Percentiles rank a stretch among this genome's conserved stretches.
phyloP scores from a whole-genome alignment of 805 yeast species.

The Wickerhamiella azymoides region DNA sequence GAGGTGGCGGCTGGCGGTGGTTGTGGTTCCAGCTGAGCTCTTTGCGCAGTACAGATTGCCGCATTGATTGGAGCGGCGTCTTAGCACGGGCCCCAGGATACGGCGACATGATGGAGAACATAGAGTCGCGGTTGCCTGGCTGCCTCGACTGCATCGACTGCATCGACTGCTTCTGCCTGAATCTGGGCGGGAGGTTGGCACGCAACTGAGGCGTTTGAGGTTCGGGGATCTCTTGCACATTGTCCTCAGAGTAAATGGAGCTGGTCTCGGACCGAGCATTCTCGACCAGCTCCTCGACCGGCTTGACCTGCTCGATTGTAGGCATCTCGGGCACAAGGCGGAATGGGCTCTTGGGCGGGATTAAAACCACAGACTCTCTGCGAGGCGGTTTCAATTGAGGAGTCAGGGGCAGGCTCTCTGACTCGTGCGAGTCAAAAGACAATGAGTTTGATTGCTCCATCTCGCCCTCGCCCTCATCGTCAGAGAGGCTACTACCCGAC shows the following conservation, averaged over 20 bases:
- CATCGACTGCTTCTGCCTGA: too few relatives aligned
- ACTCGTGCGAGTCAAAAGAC: neutral
- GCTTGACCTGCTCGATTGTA: neutral
- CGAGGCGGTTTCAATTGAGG: neutral
- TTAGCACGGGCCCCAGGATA: too few relatives aligned
- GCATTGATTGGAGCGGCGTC: too few relatives aligned
- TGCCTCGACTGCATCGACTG: too few relatives aligned
- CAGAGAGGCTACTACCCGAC: neutral
- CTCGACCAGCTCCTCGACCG: neutral
- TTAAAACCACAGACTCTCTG: neutral
- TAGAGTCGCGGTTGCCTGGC: too few relatives aligned
- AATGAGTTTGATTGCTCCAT: neutral
- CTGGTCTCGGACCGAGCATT: neutral
- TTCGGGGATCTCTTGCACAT: too few relatives aligned
- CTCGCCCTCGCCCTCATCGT: neutral
- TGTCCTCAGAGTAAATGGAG: neutral
- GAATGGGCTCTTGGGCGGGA: neutral
- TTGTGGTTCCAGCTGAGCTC: too few relatives aligned
- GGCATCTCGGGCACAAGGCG: neutral
- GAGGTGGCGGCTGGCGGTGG: too few relatives aligned
- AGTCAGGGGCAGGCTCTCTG: neutral
- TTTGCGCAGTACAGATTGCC: too few relatives aligned
- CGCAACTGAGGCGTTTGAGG: too few relatives aligned
- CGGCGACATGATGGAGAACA: too few relatives aligned
- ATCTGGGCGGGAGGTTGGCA: too few relatives aligned